Evolutionary conservation across 192 early-diverging fungal species (phyloP).

Genomic region (Rhizophlyctis rosea): DNA sequence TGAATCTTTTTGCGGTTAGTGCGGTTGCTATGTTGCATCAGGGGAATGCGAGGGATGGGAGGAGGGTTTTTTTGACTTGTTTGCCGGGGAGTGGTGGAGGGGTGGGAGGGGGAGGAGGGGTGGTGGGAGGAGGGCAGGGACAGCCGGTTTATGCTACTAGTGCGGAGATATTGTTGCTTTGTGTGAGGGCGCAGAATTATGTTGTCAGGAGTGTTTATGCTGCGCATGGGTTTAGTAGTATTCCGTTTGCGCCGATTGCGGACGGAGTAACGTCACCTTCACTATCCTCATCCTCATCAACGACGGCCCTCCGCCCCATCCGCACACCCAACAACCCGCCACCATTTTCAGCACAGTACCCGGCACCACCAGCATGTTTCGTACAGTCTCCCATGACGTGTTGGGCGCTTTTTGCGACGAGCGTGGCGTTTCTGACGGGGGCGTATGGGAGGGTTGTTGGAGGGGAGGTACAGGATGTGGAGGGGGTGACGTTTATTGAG

Average conservation of each 20-base stretch:
- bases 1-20: constrained; percentile 14
- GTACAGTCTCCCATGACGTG: constrained; percentile 20
- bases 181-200: constrained; percentile 12
- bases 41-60: constrained; percentile 10
- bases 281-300: neutral
- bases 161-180: constrained; percentile 9
- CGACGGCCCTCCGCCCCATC: constrained; percentile 1
- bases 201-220: constrained; percentile 21
- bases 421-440: constrained; percentile 3
- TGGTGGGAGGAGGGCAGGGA: no score
- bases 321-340: neutral
- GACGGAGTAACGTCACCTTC: neutral
- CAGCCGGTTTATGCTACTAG: no score
- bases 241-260: neutral
- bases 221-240: constrained; percentile 17
- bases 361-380: constrained; percentile 12
- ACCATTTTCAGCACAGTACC: neutral
- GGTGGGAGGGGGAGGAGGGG: no score
- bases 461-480: neutral
- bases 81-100: no score
- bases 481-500: neutral
- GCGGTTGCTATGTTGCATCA: constrained; percentile 17
- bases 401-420: constrained; percentile 1
- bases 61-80: neutral
- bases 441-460: neutral